Conservation (phyloP, 2,329 filamentous ascomycete species). For the Ascosphaera aggregata region DNA sequence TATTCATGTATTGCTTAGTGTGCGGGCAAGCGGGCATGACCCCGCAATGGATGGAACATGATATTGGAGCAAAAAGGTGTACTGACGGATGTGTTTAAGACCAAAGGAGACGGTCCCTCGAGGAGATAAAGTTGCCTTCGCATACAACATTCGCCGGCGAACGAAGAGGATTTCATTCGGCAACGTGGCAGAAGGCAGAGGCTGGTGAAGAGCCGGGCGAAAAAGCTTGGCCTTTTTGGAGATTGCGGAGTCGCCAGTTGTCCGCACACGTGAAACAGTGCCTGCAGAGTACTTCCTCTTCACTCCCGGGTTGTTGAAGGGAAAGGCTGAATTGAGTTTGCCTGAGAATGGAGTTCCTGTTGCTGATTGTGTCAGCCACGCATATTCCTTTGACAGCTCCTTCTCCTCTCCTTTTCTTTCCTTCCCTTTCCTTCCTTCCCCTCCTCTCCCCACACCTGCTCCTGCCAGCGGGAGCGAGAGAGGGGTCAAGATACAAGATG, state of each 20-base stretch:
- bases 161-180: constrained; percentile 44
- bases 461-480: background rate
- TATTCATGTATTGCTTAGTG: no score
- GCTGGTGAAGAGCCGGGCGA: background rate
- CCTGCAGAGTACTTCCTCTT: background rate
- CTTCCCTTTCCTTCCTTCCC: background rate
- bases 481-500: no score
- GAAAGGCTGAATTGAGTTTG: no score
- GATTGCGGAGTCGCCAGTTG: no score
- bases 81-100: constrained; percentile 56
- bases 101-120: constrained; percentile 48
- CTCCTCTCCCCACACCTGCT: background rate
- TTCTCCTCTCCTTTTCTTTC: no score
- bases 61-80: constrained; percentile 1
- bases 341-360: no score
- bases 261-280: no score
- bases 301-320: no score
- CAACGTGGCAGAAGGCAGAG: background rate
- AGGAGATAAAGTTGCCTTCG: constrained; percentile 45
- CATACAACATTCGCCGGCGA: constrained; percentile 69
- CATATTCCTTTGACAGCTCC: no score
- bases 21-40: no score
- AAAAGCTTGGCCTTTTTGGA: background rate
- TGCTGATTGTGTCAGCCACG: no score
- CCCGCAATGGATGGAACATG: no score